Base-by-base conservation (phyloP, 2,329 filamentous ascomycete species). In the Pseudogymnoascus sp. region DNA sequence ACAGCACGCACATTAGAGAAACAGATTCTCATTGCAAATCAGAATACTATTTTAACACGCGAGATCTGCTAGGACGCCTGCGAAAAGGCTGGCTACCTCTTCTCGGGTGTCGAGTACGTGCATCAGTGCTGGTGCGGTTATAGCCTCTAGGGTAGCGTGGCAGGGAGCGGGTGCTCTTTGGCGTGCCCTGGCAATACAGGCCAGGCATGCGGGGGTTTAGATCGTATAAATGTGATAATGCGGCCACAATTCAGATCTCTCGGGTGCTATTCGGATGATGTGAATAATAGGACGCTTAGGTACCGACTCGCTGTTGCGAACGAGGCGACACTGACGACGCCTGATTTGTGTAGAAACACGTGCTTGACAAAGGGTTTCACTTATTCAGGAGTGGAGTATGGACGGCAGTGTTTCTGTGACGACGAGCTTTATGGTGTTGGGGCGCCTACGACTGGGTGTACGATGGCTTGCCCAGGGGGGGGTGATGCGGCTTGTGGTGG, bases 131-230 rank as follows among this genome's bases (percentile, higher is more conserved):
- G 52, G 52, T 59, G 52, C 52, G 52, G 33, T 29, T 19, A 59
- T 5, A 14, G 10, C 10, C 12, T 59, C 52, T 21, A 11, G 7
- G 52, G 29, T 23, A 59, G 16, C 8, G 3, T 2, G 16, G 33
- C 52, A n/a, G 29, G 11, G 49, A 58, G 49, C 49, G 11, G 52
- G 12, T 59, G 52, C 33, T 21, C 52, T 8, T 59, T 29, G 8
- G 3, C 52, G 14, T 59, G 52, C 14, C 29, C 29, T 12, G 29
- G 52, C 3, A 59, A 33, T 10, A 19, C n/a, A 5, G 5, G 5
- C 52, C 14, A 59, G 19, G 4, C 11, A 21, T 66, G 65, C 37
- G 65, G 65, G 3, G 64, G 63, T 12, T 35, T 37, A n/a, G 39
- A 55, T 16, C n/a, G 52, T 12, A 33, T 59, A 4, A 59, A 59